These are phyloP conservation scores for Voacanga thouarsii DNA, from an alignment of 257 asterid species.

Conservation along the genomic window DNA sequence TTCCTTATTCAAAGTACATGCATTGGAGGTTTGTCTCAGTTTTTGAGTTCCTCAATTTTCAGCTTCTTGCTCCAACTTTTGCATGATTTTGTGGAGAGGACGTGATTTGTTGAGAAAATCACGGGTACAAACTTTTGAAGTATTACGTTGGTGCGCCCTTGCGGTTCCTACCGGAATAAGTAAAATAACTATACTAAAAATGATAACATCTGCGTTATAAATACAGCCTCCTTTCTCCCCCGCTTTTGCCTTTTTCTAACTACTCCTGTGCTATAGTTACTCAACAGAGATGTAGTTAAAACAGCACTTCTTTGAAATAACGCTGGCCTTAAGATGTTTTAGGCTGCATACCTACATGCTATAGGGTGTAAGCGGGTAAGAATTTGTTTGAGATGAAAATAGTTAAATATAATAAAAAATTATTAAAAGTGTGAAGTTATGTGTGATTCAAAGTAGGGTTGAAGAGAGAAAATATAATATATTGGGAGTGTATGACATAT, in stretches of 20 bases:
- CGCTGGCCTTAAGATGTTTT: neutral
- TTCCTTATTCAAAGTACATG: slow-evolving; percentile 36
- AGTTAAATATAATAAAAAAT: too few species aligned
- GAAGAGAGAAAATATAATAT: too few species aligned
- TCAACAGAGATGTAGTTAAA: too few species aligned
- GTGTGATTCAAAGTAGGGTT: too few species aligned
- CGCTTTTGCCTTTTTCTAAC: neutral
- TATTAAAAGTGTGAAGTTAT: too few species aligned
- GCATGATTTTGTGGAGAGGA: neutral
- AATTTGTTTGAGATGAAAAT: too few species aligned
- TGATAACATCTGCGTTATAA: too few species aligned
- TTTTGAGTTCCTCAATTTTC: neutral
- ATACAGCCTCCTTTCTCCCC: neutral
- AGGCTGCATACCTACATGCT: neutral
- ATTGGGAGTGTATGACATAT: too few species aligned
- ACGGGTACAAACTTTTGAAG: too few species aligned
- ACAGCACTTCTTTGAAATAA: neutral
- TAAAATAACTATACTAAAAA: neutral
- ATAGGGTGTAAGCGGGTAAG: too few species aligned
- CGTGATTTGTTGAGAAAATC: neutral
- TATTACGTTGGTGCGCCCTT: too few species aligned
- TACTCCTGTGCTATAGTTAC: neutral
- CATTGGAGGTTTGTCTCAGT: slow-evolving; percentile 45
- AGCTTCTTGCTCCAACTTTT: neutral
- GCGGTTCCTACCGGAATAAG: too few species aligned